These are phyloP conservation scores for Malus sylvestris DNA, from an alignment of 306 rosid species.

Conservation along the genomic window DNA sequence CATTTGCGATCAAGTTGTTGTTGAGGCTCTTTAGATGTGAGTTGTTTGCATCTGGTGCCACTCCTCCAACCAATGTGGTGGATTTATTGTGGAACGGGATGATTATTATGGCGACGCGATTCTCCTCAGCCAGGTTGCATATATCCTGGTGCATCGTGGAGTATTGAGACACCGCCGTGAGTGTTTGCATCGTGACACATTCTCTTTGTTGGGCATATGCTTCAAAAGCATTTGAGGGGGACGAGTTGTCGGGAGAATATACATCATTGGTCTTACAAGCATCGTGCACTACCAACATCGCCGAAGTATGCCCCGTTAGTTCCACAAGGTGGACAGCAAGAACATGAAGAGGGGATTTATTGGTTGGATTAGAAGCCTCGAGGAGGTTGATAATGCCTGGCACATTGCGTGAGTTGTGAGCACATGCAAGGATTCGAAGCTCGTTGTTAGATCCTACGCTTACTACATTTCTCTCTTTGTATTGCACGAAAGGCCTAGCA, in stretches of 20 bases:
- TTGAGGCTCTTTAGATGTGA: conserved; percentile 11
- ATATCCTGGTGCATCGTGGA: conserved; percentile 32
- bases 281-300: conserved; percentile 44
- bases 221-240: conserved; percentile 9
- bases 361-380: conserved; percentile 27
- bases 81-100: conserved; percentile 31
- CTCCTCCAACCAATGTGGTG: conserved; percentile 20
- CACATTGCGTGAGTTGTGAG: conserved; percentile 23
- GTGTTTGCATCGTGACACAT: conserved; percentile 19
- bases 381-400: conserved; percentile 33
- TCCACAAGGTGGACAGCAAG: conserved; percentile 32
- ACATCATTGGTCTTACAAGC: neutral
- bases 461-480: conserved; percentile 13
- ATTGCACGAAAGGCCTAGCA: neutral
- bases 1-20: conserved; percentile 22
- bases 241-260: neutral
- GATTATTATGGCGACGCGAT: conserved; percentile 20
- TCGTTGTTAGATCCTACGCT: conserved; percentile 14
- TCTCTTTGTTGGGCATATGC: conserved; percentile 7
- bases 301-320: conserved; percentile 31
- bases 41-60: neutral
- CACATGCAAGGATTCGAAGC: conserved; percentile 27
- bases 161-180: conserved; percentile 40
- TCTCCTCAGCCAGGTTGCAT: conserved; percentile 42
- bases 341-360: conserved; percentile 22